Base-by-base conservation (phyloP, 1,284 basidiomycete species). In the Pascua sp. region DNA sequence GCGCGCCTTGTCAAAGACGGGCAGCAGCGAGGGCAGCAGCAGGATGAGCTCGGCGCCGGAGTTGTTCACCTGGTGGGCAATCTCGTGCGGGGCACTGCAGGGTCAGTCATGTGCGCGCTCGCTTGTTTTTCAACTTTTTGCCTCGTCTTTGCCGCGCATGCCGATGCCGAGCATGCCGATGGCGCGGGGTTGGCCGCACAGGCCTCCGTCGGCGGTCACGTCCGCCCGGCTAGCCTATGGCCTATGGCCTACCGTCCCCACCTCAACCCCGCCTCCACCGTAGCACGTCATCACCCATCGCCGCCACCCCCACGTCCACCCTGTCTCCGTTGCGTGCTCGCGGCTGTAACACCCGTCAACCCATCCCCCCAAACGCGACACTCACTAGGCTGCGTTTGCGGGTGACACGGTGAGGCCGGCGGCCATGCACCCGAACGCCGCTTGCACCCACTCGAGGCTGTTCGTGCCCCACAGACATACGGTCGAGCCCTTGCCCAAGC, bases 401-500 rank as follows among this genome's bases (percentile, higher is more conserved):
- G 72, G 71, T 4, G 68, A 70, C 17, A 70, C 66, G 9, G 69
- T 57, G 24, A 68, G 49, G 0, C 68, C 70, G 1, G 66, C 63
- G 1, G 72, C 71, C 55, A 75, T 65, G 81, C 79, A 66, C 2
- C 84, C 88, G 47, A 84, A 81, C 8, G 86, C 67, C 13, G 83
- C 79, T 47, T 86, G 77, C 0, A 86, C 84, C 81, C 84, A 89
- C 18, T 79, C 77, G 38, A 89, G 65, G 11, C 79, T 82, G 70
- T 90, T 89, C 7, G 78, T 61, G 11, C 72, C 67, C 56, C 75
- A 78, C 37, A 77, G 59, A 45, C 69, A 69, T 4, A 63, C 68
- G 2, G 71, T 66, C 41, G 76, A 70, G 18, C 70, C 70, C 24
- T 59, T 56, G 40, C 63, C 52, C 10, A 73, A 44, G 7, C 67